Conservation (phyloP, 2,329 filamentous ascomycete genomes). For the Penicillium sp. region DNA sequence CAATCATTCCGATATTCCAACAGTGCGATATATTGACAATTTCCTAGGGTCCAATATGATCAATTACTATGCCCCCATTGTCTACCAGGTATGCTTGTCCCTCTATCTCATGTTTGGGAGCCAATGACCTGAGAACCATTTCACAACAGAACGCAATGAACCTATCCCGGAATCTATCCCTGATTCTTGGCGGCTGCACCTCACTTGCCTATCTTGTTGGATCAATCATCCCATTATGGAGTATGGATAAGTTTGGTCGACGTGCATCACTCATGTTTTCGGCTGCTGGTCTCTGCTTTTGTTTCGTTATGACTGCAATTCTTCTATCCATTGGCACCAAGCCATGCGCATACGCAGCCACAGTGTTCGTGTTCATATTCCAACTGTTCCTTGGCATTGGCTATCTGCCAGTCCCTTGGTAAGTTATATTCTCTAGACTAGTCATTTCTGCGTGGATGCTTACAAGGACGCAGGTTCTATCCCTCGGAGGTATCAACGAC, state of each 20-base stretch:
- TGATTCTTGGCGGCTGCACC: conserved; percentile 51
- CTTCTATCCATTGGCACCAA: conserved; percentile 35
- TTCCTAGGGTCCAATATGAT: conserved; percentile 34
- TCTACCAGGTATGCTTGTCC: conserved; percentile 31
- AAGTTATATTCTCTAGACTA: not conserved
- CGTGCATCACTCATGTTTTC: conserved; percentile 42
- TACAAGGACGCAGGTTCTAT: conserved; percentile 31
- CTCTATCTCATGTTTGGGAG: not conserved
- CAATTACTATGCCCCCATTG: conserved; percentile 42
- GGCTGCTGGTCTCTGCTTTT: conserved; percentile 43
- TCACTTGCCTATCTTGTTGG: conserved; percentile 42
- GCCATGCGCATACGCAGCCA: conserved; percentile 41
- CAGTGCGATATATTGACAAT: not conserved
- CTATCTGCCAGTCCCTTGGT: conserved; percentile 45
- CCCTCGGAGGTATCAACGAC: conserved; percentile 44
- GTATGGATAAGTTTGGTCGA: conserved; percentile 44
- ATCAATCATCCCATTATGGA: conserved; percentile 41
- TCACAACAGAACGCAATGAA: conserved; percentile 31
- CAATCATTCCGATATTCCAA: fast-evolving
- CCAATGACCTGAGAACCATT: not conserved
- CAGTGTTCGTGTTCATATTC: conserved; percentile 47
- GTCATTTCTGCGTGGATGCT: not conserved
- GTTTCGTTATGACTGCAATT: conserved; percentile 42
- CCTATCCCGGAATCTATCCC: conserved; percentile 47
- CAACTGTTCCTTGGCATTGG: conserved; percentile 45